A percentile compares a stretch with the other conserved stretches of the same genome.
Evolutionary conservation across 176 grass and related monocot species (phyloP).

Genomic region (Bothriochloa decipiens): DNA sequence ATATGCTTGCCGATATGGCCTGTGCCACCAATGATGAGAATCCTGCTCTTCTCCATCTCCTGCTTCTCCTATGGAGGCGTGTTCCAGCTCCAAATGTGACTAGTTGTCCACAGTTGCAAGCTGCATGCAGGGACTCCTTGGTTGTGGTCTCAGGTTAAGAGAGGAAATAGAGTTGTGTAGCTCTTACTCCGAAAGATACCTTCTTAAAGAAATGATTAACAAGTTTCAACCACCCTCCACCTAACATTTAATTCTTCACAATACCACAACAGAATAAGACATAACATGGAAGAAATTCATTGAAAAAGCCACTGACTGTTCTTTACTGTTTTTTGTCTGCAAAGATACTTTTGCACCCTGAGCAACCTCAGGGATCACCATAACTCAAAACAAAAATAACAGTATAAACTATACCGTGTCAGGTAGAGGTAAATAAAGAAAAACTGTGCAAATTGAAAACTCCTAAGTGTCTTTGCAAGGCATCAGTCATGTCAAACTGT

Average conservation of each 20-base stretch:
- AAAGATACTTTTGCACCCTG: neutral
- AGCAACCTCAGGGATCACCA: neutral
- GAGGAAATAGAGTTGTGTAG: neutral
- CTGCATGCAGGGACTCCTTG: neutral
- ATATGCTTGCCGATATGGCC: constrained; percentile 58
- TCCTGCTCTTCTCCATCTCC: constrained; percentile 40
- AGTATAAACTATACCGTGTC: neutral
- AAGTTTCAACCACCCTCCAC: constrained; percentile 15
- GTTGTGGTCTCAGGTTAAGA: neutral
- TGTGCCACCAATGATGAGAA: constrained; percentile 57
- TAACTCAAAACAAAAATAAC: neutral
- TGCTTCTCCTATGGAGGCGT: constrained; percentile 20
- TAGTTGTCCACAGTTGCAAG: neutral
- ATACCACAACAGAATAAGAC: neutral
- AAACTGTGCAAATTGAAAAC: neutral
- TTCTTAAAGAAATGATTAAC: constrained; percentile 3
- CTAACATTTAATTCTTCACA: neutral
- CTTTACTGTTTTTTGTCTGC: neutral
- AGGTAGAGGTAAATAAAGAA: neutral
- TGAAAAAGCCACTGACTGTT: neutral
- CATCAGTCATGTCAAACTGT: neutral
- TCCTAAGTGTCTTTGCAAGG: neutral
- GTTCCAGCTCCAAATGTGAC: neutral
- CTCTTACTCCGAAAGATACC: constrained; percentile 6
- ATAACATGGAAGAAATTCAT: neutral